Evolutionary conservation across 108 stramenopile genomes (phyloP).

Genomic region (Fragilaria radians): DNA sequence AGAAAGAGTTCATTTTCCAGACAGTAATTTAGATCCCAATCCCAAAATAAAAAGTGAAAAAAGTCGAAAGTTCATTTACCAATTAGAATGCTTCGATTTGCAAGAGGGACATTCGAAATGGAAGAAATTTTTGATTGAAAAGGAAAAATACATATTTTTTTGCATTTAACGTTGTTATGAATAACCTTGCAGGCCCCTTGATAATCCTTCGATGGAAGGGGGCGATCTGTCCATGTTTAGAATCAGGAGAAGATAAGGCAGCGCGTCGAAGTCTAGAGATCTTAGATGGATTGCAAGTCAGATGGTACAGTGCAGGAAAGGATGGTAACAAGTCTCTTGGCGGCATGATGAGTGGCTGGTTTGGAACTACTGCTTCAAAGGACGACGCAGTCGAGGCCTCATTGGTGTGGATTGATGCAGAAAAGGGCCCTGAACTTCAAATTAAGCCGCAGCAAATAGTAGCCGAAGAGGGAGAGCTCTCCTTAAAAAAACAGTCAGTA

Average conservation of each 20-base stretch:
- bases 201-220: constrained; percentile 30
- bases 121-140: too few relatives aligned
- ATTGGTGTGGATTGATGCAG: constrained; percentile 31
- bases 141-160: too few relatives aligned
- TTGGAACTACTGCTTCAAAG: constrained; percentile 15
- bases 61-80: too few relatives aligned
- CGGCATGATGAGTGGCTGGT: constrained; percentile 42
- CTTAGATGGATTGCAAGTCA: constrained; percentile 34
- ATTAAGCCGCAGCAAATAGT: constrained; percentile 18
- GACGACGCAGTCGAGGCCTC: constrained; percentile 1
- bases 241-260: constrained; percentile 50
- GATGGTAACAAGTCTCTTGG: neutral
- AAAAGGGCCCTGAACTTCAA: constrained; percentile 40
- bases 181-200: constrained; percentile 20
- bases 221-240: constrained; percentile 55
- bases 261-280: constrained; percentile 46
- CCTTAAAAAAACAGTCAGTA: constrained; percentile 19
- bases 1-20: too few relatives aligned
- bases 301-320: constrained; percentile 33
- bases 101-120: too few relatives aligned
- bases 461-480: neutral
- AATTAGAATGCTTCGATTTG: too few relatives aligned
- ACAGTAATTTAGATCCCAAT: too few relatives aligned
- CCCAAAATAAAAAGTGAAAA: too few relatives aligned
- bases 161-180: too few relatives aligned